A percentile compares a stretch with the other conserved stretches of the same genome.
phyloP scores from a whole-genome alignment of 2,329 filamentous ascomycete genomes.

The Fusarium tjaetaba region DNA sequence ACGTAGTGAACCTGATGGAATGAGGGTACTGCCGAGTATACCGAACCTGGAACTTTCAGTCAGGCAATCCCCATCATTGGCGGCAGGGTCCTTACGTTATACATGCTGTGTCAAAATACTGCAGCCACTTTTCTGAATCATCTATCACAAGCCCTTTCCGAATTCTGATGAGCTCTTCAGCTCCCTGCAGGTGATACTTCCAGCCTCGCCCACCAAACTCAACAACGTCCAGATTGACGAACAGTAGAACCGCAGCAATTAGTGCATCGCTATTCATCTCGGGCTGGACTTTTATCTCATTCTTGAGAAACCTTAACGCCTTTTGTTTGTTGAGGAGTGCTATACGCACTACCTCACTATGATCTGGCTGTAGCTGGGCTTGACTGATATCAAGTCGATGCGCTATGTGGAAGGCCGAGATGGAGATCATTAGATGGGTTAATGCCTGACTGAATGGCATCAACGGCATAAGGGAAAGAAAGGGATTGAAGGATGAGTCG shows the following conservation, averaged over 20 bases:
- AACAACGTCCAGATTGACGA: fast-evolving
- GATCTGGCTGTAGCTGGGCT: not conserved
- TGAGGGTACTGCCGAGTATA: not conserved
- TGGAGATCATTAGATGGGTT: not conserved
- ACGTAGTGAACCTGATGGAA: fast-evolving
- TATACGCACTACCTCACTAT: not conserved
- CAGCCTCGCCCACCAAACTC: not conserved
- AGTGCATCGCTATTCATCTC: not conserved
- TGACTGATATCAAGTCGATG: not conserved
- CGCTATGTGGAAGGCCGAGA: not conserved
- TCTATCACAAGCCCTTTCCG: fast-evolving
- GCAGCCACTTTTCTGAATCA: fast-evolving
- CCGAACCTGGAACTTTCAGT: not conserved
- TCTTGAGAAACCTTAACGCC: fast-evolving
- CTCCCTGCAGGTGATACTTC: not conserved
- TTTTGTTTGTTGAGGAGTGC: not conserved
- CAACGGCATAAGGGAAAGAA: not conserved
- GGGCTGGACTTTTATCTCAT: fast-evolving
- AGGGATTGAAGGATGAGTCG: not conserved
- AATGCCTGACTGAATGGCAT: not conserved
- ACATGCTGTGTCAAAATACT: not conserved
- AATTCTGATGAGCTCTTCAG: not conserved
- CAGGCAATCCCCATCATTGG: too few relatives aligned
- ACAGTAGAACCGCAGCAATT: fast-evolving
- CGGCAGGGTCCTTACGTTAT: not conserved